Evolutionary conservation across 345 rosid genomes (phyloP), one percentile per base, ranked within the genome.

Genomic region (Heritiera fomes): DNA sequence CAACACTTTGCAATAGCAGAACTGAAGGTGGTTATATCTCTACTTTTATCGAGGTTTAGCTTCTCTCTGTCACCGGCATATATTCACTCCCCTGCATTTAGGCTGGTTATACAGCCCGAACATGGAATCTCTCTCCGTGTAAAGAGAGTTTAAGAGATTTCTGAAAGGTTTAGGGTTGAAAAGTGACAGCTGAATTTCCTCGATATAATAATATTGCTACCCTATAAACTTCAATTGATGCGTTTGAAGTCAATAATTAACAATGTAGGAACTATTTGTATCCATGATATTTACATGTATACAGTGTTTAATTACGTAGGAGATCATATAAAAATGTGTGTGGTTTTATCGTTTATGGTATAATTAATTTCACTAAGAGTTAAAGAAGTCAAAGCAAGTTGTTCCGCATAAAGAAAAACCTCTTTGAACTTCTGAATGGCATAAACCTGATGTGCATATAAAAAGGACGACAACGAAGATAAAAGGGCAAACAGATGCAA

Each of bases 1-100:
- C 88, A 83, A 77, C 83, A 88, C 49, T 84, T 90, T 52, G 89
- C 91, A 4, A 75, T 85, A 83, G 64, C 85, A 0, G 90, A 88
- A 62, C 62, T 86, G 66, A 88, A 85, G 84, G 83, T 82, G 73
- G 77, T 80, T 52, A 50, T 90, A 50, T 80, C 83, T 6, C 77
- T 83, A 71, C 53, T 86, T 75, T 78, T 87, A 30, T 81, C 84
- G 28, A 85, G 71, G 71, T 85, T 90, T 32, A 58, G 77, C 1
- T 80, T 90, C 78, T 76, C 86, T 4, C 71, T 87, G 11, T 82
- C 90, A 2, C 80, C 87, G 2, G 74, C 78, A 8, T 90, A 87
- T 59, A 20, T 41, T 45, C 90, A 87, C 75, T 79, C 82, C 12
- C 91, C 94, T 34, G 78, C 78, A 28, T 77, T 79, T 62, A 83